phyloP scores from a whole-genome alignment of 257 asterid species.

The Jacaranda mimosifolia region DNA sequence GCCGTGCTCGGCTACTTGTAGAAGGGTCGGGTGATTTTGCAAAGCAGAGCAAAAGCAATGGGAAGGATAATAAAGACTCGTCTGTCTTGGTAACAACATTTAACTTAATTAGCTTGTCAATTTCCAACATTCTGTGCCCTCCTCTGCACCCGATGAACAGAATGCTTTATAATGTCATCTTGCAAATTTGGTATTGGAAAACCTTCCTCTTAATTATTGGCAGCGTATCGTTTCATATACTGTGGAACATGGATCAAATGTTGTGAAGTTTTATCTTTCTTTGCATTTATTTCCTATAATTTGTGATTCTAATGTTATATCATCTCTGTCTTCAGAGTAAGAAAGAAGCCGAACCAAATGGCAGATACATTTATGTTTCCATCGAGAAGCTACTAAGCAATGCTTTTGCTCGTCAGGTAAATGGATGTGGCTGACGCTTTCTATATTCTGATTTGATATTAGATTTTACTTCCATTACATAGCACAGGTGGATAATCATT shows the following conservation, averaged over 20 bases:
- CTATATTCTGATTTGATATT: conserved; percentile 12
- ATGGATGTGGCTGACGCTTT: conserved; percentile 27
- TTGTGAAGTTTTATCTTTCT: conserved; percentile 15
- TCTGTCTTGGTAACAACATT: conserved; percentile 32
- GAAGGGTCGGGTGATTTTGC: conserved; percentile 42
- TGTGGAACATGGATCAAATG: conserved; percentile 10
- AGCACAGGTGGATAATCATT: background rate
- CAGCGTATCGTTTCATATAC: conserved; percentile 22
- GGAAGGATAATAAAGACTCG: conserved; percentile 35
- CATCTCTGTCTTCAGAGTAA: conserved; percentile 57
- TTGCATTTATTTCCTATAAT: background rate
- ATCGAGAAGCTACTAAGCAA: conserved; percentile 84
- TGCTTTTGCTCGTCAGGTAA: conserved; percentile 92
- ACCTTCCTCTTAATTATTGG: conserved; percentile 11
- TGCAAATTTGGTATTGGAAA: conserved; percentile 15
- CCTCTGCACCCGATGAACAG: background rate
- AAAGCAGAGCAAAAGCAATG: conserved; percentile 42
- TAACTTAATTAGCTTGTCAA: conserved; percentile 25
- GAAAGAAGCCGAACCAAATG: conserved; percentile 48
- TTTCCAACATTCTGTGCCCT: conserved; percentile 12
- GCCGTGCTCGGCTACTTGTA: conserved; percentile 46
- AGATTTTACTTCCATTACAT: conserved; percentile 14
- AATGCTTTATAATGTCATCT: conserved; percentile 11
- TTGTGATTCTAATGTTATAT: conserved; percentile 32
- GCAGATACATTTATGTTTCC: conserved; percentile 56